Base-by-base conservation (phyloP, 176 grass and related monocot species). In the Oryza meridionalis region DNA sequence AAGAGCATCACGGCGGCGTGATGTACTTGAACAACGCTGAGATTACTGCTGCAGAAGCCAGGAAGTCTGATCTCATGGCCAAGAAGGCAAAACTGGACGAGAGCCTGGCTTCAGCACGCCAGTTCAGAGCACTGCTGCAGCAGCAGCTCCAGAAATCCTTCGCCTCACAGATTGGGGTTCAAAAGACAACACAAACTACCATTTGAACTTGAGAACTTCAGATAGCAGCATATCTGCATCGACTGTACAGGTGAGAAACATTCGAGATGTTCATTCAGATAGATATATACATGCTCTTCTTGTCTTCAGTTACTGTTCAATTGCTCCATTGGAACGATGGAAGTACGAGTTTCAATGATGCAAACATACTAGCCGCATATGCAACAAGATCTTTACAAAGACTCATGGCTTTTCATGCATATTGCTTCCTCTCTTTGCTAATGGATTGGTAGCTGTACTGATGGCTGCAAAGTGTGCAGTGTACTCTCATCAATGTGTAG, bases 71-170 rank as follows among this genome's bases (percentile, higher is more conserved):
- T 72, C 93, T 94, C 67, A 85, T 76, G 81, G 79, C 84, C 16
- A 89, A 95, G 65, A 93, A 90, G 69, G 89, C 81, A 9, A 95
- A 90, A 71, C 59, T 95, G 72, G 85, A 83, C 11, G 88, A 94
- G 85, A 89, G 35, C 85, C 82, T 94, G 75, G 66, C 75, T 80
- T 73, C 77, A 42, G 91, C 89, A 33, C 83, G 31, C 31, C 83
- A 84, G 64, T 89, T 90, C 53, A 94, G 91, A 77, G 76, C 43
- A n/a, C 59, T 95, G 73, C 92, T 95, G 40, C 87, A 84, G 87
- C 88, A 87, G 83, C 91, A 94, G 77, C 85, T 98, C 73, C 89
- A 98, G 79, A 92, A 88, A 76, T 81, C 77, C 40, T 85, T 95
- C 38, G 53, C 70, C 17, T 84, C 81, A 69, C 84, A 91, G 66